Evolutionary conservation across 2,329 filamentous ascomycete genomes (phyloP).

Genomic region (Botryotinia globosa): DNA sequence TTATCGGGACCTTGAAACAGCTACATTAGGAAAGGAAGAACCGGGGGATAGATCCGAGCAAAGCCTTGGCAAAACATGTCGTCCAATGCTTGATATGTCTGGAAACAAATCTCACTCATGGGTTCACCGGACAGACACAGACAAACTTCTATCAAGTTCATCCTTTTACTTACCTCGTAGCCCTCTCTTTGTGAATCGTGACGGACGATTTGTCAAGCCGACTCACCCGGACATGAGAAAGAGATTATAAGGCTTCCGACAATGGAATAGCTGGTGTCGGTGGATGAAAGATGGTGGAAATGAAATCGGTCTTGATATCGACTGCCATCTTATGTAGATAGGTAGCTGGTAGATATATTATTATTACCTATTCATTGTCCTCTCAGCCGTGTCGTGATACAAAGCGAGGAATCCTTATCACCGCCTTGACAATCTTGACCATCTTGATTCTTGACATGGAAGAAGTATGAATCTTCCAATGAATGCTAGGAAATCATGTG

Average conservation of each 20-base stretch:
- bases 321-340: not conserved
- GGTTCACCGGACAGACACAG: not conserved
- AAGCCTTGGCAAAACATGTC: slow-evolving; percentile 2
- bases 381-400: not conserved
- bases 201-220: not conserved
- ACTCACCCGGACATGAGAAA: not conserved
- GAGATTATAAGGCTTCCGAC: not conserved
- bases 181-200: not conserved
- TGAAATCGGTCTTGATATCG: not conserved
- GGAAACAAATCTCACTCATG: not conserved
- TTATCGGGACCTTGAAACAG: slow-evolving; percentile 17
- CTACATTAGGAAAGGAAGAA: not conserved
- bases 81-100: not conserved
- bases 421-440: not conserved
- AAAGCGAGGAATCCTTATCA: not conserved
- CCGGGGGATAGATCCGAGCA: not conserved
- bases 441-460: too few relatives aligned
- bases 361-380: not conserved
- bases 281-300: not conserved
- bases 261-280: not conserved
- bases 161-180: not conserved
- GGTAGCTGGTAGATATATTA: too few relatives aligned
- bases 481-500: not conserved
- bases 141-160: not conserved
- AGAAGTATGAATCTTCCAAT: not conserved